Evolutionary conservation across 768 basidiomycete species (phyloP), one percentile per base, ranked within the genome.

Genomic region (Hericium coralloides): DNA sequence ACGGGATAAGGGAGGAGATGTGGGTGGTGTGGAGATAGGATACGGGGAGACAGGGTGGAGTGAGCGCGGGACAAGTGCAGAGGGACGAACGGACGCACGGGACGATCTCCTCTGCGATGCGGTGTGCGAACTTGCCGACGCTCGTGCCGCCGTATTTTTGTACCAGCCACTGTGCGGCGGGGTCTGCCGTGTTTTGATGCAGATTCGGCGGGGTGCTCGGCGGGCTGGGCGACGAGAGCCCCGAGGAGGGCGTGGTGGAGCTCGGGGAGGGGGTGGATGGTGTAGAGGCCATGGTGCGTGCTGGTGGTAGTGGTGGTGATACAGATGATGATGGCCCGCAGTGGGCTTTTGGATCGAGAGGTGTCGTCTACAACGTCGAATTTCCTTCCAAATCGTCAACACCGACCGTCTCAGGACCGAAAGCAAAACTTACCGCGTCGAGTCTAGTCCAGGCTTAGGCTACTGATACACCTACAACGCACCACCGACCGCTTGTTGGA

Each of bases 61-160:
- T n/a, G n/a, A n/a, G n/a, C n/a, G n/a, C n/a, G n/a, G n/a, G n/a
- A n/a, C n/a, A n/a, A n/a, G n/a, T n/a, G n/a, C n/a, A 52, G 25
- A n/a, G 17, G 50, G 22, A 15, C 14, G 50, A 41, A 15, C 0
- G 38, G 4, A 82, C 94, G 71, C 62, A 98, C 95, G 90, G 77
- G 50, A 98, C 84, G 58, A 98, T 87, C 47, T 91, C 82, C 53
- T 76, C 76, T 22, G 91, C 90, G 41, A 99, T 97, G 63, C 86
- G 84, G 10, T 81, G 77, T 1, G 92, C 76, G 67, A 92, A 95
- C 70, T 97, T 97, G 37, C 92, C 92, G 5, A 94, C 79, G 66
- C 86, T 89, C 2, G 95, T 98, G 0, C 95, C 95, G 4, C 95
- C 95, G 68, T 85, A 98, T 68, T 98, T 98, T 69, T 95, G 93